A percentile compares a stretch with the other conserved stretches of the same genome.
phyloP scores from a whole-genome alignment of 768 basidiomycete genomes.

The Royoungia palumana region DNA sequence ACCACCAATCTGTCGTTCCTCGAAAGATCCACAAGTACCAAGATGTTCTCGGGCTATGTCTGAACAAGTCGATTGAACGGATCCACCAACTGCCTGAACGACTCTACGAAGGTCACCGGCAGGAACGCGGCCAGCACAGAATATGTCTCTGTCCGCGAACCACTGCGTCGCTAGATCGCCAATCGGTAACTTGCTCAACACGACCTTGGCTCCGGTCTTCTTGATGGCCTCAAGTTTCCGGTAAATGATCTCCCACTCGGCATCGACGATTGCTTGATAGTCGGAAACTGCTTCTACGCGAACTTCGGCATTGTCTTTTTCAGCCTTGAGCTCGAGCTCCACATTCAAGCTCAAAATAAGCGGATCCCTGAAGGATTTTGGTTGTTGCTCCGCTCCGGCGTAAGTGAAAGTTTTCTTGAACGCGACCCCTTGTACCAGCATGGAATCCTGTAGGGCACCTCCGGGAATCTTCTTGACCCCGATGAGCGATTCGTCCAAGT shows the following conservation, averaged over 20 bases:
- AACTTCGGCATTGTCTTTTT: constrained; percentile 99
- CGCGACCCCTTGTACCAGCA: constrained; percentile 84
- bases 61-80: constrained; percentile 91
- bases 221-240: constrained; percentile 94
- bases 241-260: constrained; percentile 99
- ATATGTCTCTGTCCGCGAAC: constrained; percentile 98
- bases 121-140: constrained; percentile 95
- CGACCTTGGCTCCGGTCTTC: constrained; percentile 94
- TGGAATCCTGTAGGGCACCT: constrained; percentile 95
- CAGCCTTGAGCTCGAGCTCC: constrained; percentile 97
- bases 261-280: constrained; percentile 98
- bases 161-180: constrained; percentile 98
- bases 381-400: constrained; percentile 98
- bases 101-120: constrained; percentile 89
- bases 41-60: constrained; percentile 89
- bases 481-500: constrained; percentile 93
- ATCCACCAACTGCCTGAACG: constrained; percentile 93
- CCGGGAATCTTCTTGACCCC: constrained; percentile 98
- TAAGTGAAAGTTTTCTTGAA: constrained; percentile 99
- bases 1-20: constrained; percentile 94
- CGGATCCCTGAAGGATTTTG: constrained; percentile 85
- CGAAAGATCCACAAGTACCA: constrained; percentile 88
- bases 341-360: constrained; percentile 94
- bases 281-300: constrained; percentile 95
- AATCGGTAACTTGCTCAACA: constrained; percentile 96